phyloP scores from a whole-genome alignment of 2,329 filamentous ascomycete species.

The Fusarium tricinctum region DNA sequence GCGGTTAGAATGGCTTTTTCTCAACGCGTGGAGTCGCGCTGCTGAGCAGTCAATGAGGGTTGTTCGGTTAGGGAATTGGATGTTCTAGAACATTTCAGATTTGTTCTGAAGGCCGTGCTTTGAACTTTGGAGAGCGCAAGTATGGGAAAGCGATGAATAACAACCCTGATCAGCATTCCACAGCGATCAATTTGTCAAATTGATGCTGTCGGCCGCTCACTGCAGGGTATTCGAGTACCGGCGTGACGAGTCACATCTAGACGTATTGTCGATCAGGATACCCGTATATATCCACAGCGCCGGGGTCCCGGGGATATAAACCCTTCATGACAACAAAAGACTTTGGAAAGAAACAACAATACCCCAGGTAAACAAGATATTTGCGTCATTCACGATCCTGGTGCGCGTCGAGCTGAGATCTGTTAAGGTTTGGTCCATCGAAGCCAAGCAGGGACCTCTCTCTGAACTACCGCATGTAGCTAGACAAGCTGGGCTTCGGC shows the following conservation, averaged over 20 bases:
- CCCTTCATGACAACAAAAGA: background rate
- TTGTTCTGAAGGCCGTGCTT: background rate
- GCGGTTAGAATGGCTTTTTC: slow-evolving; percentile 11
- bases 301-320: background rate
- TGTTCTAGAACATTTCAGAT: slow-evolving; percentile 4
- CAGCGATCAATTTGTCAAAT: background rate
- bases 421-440: background rate
- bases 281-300: background rate
- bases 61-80: background rate
- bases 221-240: background rate
- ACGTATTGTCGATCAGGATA: background rate
- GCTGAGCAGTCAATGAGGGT: background rate
- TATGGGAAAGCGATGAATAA: background rate
- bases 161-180: background rate
- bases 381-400: slow-evolving; percentile 1
- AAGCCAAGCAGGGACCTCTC: slow-evolving; percentile 1
- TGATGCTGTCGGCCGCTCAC: background rate
- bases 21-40: background rate
- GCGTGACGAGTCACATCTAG: background rate
- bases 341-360: too few species aligned
- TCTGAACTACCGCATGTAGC: slow-evolving; percentile 4
- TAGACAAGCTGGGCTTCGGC: background rate
- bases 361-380: background rate
- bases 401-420: background rate
- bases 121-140: background rate